phyloP scores from a whole-genome alignment of 2,329 filamentous ascomycete species.

The Hypoxylon sp. region DNA sequence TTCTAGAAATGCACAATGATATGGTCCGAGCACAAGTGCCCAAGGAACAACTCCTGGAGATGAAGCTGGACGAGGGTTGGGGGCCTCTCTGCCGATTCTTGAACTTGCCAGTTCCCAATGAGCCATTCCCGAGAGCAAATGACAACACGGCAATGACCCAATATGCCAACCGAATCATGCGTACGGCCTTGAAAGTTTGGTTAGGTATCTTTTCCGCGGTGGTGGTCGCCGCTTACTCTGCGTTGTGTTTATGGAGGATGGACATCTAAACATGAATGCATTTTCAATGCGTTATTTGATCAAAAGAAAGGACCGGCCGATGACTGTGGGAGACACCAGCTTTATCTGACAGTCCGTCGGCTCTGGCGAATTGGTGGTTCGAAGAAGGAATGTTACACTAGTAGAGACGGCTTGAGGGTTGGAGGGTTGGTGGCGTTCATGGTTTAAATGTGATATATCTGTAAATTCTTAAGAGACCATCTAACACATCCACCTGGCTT shows the following conservation, averaged over 20 bases:
- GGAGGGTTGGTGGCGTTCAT: background rate
- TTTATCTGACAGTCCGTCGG: background rate
- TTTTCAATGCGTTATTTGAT: background rate
- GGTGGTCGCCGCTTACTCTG: constrained; percentile 23
- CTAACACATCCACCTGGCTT: no score
- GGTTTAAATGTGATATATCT: background rate
- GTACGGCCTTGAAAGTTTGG: constrained; percentile 37
- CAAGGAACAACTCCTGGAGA: constrained; percentile 41
- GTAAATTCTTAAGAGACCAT: background rate
- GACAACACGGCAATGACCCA: constrained; percentile 44
- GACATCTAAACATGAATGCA: background rate
- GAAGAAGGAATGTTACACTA: background rate
- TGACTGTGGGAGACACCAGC: background rate
- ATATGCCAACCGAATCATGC: constrained; percentile 36
- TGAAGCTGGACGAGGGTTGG: constrained; percentile 48
- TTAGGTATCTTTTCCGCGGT: constrained; percentile 31
- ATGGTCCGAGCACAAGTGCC: constrained; percentile 39
- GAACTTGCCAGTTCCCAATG: constrained; percentile 40
- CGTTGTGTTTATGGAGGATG: constrained; percentile 22
- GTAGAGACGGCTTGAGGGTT: background rate
- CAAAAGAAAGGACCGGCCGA: background rate
- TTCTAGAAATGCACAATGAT: constrained; percentile 34
- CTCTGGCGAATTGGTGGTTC: background rate
- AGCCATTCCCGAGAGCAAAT: constrained; percentile 45
- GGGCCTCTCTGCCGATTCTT: constrained; percentile 45